Evolutionary conservation across 2,329 filamentous ascomycete species (phyloP).

Genomic region (Exophiala viscosa): DNA sequence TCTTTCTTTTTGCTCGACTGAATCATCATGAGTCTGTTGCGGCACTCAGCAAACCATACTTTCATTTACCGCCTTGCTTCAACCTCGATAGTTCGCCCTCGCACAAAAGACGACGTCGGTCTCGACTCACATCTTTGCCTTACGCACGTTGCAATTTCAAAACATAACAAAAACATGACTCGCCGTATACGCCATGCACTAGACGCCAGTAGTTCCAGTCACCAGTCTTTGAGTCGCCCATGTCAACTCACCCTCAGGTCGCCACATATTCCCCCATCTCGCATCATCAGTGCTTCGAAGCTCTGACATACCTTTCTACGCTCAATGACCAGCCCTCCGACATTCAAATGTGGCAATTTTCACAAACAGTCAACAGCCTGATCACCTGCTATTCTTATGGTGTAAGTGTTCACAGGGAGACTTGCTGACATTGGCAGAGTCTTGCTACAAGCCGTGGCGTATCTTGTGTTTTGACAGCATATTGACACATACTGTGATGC

Average conservation of each 20-base stretch:
- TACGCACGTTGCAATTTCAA: slow-evolving; percentile 21
- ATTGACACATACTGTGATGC: no score
- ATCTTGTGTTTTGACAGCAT: no score
- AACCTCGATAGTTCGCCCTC: slow-evolving; percentile 25
- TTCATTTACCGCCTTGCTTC: slow-evolving; percentile 24
- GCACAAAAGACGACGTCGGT: slow-evolving; percentile 17
- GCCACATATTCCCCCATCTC: not conserved
- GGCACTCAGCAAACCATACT: slow-evolving; percentile 16
- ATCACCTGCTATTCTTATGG: not conserved
- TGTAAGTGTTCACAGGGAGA: not conserved
- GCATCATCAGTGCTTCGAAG: not conserved
- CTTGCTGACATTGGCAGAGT: not conserved
- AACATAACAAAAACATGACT: slow-evolving; percentile 15
- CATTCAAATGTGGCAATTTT: not conserved
- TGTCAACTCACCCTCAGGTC: slow-evolving; percentile 10
- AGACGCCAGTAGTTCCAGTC: slow-evolving; percentile 23
- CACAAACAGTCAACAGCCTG: not conserved
- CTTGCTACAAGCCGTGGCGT: no score
- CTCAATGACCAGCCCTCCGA: not conserved
- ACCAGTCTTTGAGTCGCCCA: slow-evolving; percentile 10
- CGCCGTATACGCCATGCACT: slow-evolving; percentile 21
- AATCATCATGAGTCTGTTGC: slow-evolving; percentile 21
- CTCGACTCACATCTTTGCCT: slow-evolving; percentile 23
- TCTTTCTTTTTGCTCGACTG: slow-evolving; percentile 23
- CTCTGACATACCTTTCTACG: not conserved